Evolutionary conservation across 495 filamentous ascomycete species (phyloP).

Genomic region (Tricharina praecox): DNA sequence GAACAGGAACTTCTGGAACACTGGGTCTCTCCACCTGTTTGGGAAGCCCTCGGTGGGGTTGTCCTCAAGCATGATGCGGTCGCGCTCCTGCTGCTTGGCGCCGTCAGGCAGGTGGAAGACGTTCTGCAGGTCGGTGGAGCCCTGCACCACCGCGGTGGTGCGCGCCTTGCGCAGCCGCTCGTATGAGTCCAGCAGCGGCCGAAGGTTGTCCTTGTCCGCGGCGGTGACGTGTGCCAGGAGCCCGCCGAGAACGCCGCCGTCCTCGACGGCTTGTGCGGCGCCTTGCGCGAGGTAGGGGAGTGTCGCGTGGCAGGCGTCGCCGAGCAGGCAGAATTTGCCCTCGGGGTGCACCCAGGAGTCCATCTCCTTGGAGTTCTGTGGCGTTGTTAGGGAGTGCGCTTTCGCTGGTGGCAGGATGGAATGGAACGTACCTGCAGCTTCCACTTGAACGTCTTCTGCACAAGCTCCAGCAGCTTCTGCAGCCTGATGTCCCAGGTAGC

Average conservation of each 20-base stretch:
- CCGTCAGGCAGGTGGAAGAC: constrained; percentile 45
- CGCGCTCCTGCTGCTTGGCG: constrained; percentile 36
- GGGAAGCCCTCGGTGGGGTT: constrained; percentile 27
- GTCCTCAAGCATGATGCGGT: constrained; percentile 34
- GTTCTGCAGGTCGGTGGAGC: constrained; percentile 37
- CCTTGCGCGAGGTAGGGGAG: constrained; percentile 50
- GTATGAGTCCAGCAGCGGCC: constrained; percentile 27
- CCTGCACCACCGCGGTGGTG: constrained; percentile 40
- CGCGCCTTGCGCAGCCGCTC: constrained; percentile 44
- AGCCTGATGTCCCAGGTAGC: constrained; percentile 38
- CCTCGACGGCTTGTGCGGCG: constrained; percentile 39
- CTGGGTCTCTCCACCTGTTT: constrained; percentile 43
- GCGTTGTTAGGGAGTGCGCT: not conserved
- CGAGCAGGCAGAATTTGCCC: constrained; percentile 29
- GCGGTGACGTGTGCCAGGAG: constrained; percentile 26
- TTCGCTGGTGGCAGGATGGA: not conserved
- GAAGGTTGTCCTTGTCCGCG: constrained; percentile 2
- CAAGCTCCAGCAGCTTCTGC: constrained; percentile 32
- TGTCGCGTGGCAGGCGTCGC: constrained; percentile 52
- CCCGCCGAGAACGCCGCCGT: constrained; percentile 37
- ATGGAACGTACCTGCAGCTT: constrained; percentile 23
- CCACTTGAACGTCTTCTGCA: constrained; percentile 37
- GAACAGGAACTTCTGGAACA: constrained; percentile 43
- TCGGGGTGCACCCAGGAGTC: constrained; percentile 29
- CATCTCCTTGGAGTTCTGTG: constrained; percentile 27